Base-by-base conservation (phyloP, 306 rosid species). In the Corylus americana region DNA sequence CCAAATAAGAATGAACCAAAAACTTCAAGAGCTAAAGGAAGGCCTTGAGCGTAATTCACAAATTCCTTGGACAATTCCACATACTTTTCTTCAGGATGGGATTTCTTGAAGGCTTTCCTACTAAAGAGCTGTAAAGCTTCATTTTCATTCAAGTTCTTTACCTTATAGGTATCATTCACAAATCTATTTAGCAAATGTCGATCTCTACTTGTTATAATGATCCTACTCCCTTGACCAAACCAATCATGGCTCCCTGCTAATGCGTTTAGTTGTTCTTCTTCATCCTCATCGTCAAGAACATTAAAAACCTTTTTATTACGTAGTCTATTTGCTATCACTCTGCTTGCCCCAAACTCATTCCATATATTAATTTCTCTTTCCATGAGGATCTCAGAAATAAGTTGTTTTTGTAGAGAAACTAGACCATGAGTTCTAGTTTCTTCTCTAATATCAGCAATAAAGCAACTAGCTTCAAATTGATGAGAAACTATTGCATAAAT, bases 51-150 rank as follows among this genome's bases (percentile, higher is more conserved):
- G 53, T 81, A 76, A 37, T 61, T 9, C 25, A 81, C 68, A 0
- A 77, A 39, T 20, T 7, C 49, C 77, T 61, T 8, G 0, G 85
- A 76, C 44, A 81, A 45, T 62, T 71, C 13, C n/a, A 71, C 8
- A 53, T 29, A 76, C 10, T 35, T 76, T 16, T 71, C 74, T 50
- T 76, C 20, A 4, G 59, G 74, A 8, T 55, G 39, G 1, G 27
- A 29, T 42, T 44, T 25, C 39, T 71, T 62, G 22, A 81, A 81
- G 3, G 85, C 81, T 27, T 77, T 64, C 27, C 64, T 27, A 76
- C 49, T 49, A 42, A 81, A 81, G 53, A 81, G 78, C 13, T 71
- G 78, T 61, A 76, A 44, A 29, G 85, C 62, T 29, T 81, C 81
- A 62, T 37, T 3, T 25, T 16, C 4, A 18, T 11, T 63, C 50